Base-by-base conservation (phyloP, 2,329 filamentous ascomycete genomes). In the Fusarium beomiforme region DNA sequence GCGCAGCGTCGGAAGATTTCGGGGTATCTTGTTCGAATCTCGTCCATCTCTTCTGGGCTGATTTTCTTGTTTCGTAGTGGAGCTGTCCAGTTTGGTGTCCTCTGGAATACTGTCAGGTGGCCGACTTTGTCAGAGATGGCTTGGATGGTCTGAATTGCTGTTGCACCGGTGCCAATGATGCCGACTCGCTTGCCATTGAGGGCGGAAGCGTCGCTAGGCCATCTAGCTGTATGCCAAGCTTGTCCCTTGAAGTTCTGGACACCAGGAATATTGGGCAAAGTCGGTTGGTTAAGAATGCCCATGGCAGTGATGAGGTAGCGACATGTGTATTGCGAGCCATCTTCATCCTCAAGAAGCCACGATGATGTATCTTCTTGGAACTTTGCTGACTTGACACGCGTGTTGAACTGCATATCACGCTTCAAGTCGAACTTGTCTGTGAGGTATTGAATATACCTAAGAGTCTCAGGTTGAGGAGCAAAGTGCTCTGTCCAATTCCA, bases 371-470 rank as follows among this genome's bases (percentile, higher is more conserved):
- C 16, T 1, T 76, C 67, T 66, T 85, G 75, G 50, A 83, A 86
- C 3, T 76, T 64, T 0, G 83, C 83, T 2, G 74, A 77, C 2
- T 75, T 70, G 3, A 86, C 82, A 5, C 80, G 79, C 7, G 78
- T 79, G 33, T 83, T 76, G 67, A 85, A 86, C 17, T 76, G 76
- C 39, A 79, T 79, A 49, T 84, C 78, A 39, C 80, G 83, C 53
- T 79, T 84, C 23, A 85, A 67, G 16, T 82, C 73, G 37, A 82
- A 77, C 29, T 81, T 80, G 17, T 79, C 75, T 41, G 83, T 83
- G 9, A 85, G 80, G 61, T 83, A 81, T 46, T 81, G 76, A 57
- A 85, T 85, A 64, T 86, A 85, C 9, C 63, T 68, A n/a, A 79
- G 76, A 0, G 85, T 73, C 56, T 86, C 82, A 14, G 77, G 67